Percentiles rank a stretch among this genome's conserved stretches.
phyloP scores from a whole-genome alignment of 169 alveolate species.

The Plasmodium blacklocki region DNA sequence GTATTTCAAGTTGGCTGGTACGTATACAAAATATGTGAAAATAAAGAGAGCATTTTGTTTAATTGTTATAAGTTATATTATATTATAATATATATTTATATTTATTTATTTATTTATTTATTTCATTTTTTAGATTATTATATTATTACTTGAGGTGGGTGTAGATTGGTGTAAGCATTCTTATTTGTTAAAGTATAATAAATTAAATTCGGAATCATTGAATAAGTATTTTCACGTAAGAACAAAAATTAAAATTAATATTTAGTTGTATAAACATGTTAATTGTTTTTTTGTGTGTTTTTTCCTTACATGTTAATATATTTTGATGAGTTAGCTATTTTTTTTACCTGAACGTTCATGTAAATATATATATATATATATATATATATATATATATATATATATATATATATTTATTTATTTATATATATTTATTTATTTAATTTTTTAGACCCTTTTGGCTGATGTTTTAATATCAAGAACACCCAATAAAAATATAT shows the following conservation, averaged over 20 bases:
- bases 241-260: background rate
- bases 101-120: background rate
- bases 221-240: constrained; percentile 76
- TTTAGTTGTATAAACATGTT: background rate
- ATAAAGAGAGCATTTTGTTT: background rate
- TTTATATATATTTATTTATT: background rate
- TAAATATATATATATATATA: background rate
- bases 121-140: constrained; percentile 30
- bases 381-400: background rate
- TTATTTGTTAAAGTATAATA: constrained; percentile 89
- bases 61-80: too few relatives aligned
- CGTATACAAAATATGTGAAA: background rate
- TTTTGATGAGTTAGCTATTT: too few relatives aligned
- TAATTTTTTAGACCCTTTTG: constrained; percentile 67
- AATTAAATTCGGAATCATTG: constrained; percentile 82
- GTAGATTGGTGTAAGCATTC: constrained; percentile 91
- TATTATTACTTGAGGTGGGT: constrained; percentile 86
- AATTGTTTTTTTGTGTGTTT: too few relatives aligned
- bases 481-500: constrained; percentile 54
- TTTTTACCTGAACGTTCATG: background rate
- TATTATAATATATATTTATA: too few relatives aligned
- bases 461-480: constrained; percentile 83
- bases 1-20: constrained; percentile 83
- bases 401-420: background rate
- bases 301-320: too few relatives aligned